phyloP scores from a whole-genome alignment of 1,284 basidiomycete genomes.

The Leccinum pallidistipes region DNA sequence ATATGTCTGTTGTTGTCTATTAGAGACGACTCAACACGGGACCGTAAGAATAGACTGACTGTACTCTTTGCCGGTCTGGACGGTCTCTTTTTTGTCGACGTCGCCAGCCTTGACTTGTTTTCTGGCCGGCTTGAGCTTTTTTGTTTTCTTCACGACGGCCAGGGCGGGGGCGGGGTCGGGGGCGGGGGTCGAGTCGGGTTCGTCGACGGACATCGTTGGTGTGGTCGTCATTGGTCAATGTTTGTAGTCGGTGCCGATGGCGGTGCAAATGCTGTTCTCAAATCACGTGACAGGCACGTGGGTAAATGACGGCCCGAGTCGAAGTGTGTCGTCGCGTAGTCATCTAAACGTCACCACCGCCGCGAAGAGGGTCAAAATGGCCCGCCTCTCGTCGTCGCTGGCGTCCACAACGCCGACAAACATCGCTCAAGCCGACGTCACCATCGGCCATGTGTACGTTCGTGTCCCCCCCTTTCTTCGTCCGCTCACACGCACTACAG shows the following conservation, averaged over 20 bases:
- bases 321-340: constrained; percentile 6
- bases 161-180: constrained; percentile 2
- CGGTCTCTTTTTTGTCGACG: constrained; percentile 83
- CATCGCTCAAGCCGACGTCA: constrained; percentile 49
- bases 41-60: constrained; percentile 52
- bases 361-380: constrained; percentile 37
- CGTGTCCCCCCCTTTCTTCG: not conserved
- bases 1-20: constrained; percentile 70
- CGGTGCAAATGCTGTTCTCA: not conserved
- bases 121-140: constrained; percentile 78
- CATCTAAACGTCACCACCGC: constrained; percentile 16
- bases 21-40: constrained; percentile 12
- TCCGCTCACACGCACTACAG: constrained; percentile 37
- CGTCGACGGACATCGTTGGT: constrained; percentile 21
- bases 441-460: constrained; percentile 73
- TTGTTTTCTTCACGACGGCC: constrained; percentile 33
- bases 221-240: constrained; percentile 11
- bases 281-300: constrained; percentile 32
- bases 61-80: constrained; percentile 93
- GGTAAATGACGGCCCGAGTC: constrained; percentile 17
- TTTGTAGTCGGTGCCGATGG: not conserved
- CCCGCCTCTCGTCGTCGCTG: constrained; percentile 46
- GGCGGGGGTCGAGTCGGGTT: constrained; percentile 14
- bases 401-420: constrained; percentile 46
- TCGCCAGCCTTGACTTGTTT: constrained; percentile 91